Conservation (phyloP, 129 eudicot species). For the Helianthus tuberosus region DNA sequence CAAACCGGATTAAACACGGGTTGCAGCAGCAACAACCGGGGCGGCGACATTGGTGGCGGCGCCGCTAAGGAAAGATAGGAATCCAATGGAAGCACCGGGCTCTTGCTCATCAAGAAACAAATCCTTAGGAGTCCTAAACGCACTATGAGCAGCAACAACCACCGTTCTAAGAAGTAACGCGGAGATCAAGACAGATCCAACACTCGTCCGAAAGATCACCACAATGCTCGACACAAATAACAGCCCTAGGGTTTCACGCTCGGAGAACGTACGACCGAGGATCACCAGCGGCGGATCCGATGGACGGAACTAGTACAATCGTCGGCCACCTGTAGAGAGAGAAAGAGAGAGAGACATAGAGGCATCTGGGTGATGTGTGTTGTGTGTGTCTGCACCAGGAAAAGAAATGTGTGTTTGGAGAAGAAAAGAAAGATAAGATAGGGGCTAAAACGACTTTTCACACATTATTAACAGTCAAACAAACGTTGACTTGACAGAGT, state of each 20-base stretch:
- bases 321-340: no score
- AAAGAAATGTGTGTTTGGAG: no score
- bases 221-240: slow-evolving; percentile 48
- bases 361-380: no score
- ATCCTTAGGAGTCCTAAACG: slow-evolving; percentile 86
- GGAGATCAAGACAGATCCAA: slow-evolving; percentile 81
- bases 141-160: slow-evolving; percentile 62
- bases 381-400: no score
- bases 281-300: slow-evolving; percentile 45
- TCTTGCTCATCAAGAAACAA: slow-evolving; percentile 83
- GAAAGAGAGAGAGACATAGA: no score
- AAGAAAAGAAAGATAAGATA: no score
- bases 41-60: slow-evolving; percentile 39
- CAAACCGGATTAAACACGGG: not conserved
- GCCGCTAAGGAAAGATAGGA: slow-evolving; percentile 63
- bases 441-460: no score
- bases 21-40: slow-evolving; percentile 38
- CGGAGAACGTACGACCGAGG: slow-evolving; percentile 44
- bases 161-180: slow-evolving; percentile 73
- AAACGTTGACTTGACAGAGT: no score
- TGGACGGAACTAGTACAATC: slow-evolving; percentile 35
- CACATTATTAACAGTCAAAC: no score
- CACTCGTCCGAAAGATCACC: slow-evolving; percentile 75
- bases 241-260: slow-evolving; percentile 45
- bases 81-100: slow-evolving; percentile 43